phyloP scores from a whole-genome alignment of 2,329 filamentous ascomycete genomes.

The Cryphonectria japonica region DNA sequence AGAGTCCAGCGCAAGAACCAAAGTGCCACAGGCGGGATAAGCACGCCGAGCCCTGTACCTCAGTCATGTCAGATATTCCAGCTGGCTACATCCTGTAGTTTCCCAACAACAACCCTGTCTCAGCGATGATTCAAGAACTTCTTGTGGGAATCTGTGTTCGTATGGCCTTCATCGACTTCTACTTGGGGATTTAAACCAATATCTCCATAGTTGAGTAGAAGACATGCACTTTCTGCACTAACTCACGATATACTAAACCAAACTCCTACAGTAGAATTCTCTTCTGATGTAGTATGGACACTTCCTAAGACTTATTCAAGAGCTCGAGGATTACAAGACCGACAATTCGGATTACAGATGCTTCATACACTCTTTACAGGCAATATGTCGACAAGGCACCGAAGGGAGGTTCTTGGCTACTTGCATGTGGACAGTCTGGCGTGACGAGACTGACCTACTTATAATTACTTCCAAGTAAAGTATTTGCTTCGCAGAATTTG shows the following conservation, averaged over 20 bases:
- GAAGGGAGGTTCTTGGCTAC: not conserved
- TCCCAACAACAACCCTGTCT: conserved; percentile 36
- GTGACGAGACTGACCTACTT: not conserved
- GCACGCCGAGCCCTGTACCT: too few relatives aligned
- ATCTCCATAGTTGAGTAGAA: conserved; percentile 46
- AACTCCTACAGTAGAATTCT: not conserved
- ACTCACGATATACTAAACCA: not conserved
- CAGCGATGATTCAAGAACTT: conserved; percentile 33
- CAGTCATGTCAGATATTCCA: too few relatives aligned
- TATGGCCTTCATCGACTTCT: conserved; percentile 41
- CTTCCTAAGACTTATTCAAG: not conserved
- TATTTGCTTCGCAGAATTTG: not conserved
- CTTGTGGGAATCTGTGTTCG: conserved; percentile 38
- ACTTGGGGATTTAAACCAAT: conserved; percentile 46
- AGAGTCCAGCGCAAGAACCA: not conserved
- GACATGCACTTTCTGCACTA: conserved; percentile 37
- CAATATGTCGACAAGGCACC: not conserved
- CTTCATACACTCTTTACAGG: too few relatives aligned
- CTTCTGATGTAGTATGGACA: not conserved
- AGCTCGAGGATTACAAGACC: too few relatives aligned
- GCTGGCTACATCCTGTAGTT: not conserved
- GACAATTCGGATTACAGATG: too few relatives aligned
- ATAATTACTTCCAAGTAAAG: not conserved
- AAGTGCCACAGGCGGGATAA: not conserved
- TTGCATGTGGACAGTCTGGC: not conserved